Conservation (phyloP, 2,329 filamentous ascomycete genomes). For the Aspergillus pseudoglaucus region DNA sequence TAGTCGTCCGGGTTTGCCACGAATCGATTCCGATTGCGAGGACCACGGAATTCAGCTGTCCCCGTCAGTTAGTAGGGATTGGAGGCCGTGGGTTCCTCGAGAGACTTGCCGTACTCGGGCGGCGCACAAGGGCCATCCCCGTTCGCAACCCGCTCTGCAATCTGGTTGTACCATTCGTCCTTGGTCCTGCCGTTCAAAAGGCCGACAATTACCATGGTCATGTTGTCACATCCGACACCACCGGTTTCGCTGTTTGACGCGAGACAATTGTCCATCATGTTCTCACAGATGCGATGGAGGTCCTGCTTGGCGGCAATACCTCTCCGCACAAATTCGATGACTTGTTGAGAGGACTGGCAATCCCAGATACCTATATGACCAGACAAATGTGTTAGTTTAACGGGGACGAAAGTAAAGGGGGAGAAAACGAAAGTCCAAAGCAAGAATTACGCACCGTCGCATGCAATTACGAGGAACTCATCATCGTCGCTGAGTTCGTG, state of each 20-base stretch:
- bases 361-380: conserved; percentile 83
- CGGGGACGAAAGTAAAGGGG: neutral
- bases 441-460: conserved; percentile 62
- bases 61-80: conserved; percentile 36
- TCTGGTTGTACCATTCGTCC: conserved; percentile 97
- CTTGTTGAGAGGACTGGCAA: conserved; percentile 95
- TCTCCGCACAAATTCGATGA: conserved; percentile 91
- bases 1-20: conserved; percentile 64
- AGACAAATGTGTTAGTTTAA: neutral
- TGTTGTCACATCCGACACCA: conserved; percentile 97
- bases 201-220: conserved; percentile 93
- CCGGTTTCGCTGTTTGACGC: conserved; percentile 97
- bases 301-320: conserved; percentile 96
- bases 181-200: conserved; percentile 86
- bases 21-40: conserved; percentile 73
- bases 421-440: conserved; percentile 4
- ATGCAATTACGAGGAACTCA: conserved; percentile 89
- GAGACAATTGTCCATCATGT: conserved; percentile 99
- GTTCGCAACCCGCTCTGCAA: conserved; percentile 87
- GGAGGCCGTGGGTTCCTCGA: conserved; percentile 37
- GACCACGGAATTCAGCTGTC: conserved; percentile 77
- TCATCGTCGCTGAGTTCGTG: conserved; percentile 90
- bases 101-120: conserved; percentile 94
- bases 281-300: conserved; percentile 91
- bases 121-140: conserved; percentile 97